phyloP scores from a whole-genome alignment of 106 monocot species.

The Phalaenopsis aphrodite region DNA sequence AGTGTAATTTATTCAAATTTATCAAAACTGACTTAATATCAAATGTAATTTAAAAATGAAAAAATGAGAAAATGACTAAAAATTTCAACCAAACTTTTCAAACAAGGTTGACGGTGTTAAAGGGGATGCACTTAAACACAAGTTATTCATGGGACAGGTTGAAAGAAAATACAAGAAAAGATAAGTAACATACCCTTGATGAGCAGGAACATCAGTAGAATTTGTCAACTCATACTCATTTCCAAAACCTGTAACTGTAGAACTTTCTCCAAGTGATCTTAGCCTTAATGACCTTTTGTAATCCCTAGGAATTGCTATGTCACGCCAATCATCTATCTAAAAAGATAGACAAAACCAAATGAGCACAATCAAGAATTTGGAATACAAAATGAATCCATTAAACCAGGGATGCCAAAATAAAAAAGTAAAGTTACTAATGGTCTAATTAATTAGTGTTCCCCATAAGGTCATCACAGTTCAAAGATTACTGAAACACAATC shows the following conservation, averaged over 20 bases:
- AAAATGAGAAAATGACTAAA: neutral
- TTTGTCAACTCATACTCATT: constrained; percentile 29
- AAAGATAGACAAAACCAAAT: constrained; percentile 7
- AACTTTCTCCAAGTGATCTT: constrained; percentile 54
- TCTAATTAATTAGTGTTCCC: neutral
- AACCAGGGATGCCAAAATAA: neutral
- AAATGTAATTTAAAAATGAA: neutral
- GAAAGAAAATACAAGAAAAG: neutral
- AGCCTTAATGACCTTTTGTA: constrained; percentile 51
- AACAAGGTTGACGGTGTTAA: neutral
- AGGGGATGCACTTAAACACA: neutral
- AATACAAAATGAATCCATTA: neutral
- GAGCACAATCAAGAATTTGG: neutral
- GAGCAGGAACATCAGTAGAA: constrained; percentile 16
- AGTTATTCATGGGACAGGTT: neutral
- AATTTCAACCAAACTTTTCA: neutral
- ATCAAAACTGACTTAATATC: neutral
- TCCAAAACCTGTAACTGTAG: constrained; percentile 78
- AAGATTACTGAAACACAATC: no score
- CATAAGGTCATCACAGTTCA: no score
- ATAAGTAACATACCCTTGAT: constrained; percentile 35
- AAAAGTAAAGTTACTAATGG: neutral
- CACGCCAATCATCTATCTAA: constrained; percentile 97
- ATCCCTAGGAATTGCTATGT: constrained; percentile 71
- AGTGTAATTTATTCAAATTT: neutral